These are phyloP conservation scores for Hymenoscyphus occultus DNA, from an alignment of 2,329 filamentous ascomycete species.

Conservation along the genomic window DNA sequence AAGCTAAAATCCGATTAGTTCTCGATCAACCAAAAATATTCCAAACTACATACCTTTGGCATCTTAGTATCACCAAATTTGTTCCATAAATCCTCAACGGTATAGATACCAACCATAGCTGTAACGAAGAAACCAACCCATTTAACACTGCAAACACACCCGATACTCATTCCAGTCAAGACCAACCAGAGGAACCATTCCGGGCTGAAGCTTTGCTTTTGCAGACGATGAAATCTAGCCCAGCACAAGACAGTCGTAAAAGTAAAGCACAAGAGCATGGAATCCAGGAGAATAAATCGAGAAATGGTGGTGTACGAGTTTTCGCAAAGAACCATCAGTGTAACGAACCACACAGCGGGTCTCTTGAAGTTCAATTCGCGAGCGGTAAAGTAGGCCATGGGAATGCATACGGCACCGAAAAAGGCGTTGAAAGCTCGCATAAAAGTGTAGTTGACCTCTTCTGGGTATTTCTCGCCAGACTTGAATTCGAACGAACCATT, in stretches of 20 bases:
- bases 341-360: conserved; percentile 90
- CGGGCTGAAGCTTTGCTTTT: conserved; percentile 77
- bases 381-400: conserved; percentile 92
- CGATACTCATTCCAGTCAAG: conserved; percentile 91
- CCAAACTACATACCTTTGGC: conserved; percentile 61
- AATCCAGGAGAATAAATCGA: conserved; percentile 95
- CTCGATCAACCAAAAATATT: background rate
- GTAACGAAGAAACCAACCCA: conserved; percentile 97
- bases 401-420: conserved; percentile 89
- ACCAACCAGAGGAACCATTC: conserved; percentile 96
- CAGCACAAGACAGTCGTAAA: conserved; percentile 96
- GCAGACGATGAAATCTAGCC: conserved; percentile 91
- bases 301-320: conserved; percentile 99
- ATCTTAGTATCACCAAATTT: conserved; percentile 96
- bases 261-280: conserved; percentile 98
- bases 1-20: conserved; percentile 38
- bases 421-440: conserved; percentile 98
- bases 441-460: conserved; percentile 93
- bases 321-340: conserved; percentile 95
- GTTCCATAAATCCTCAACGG: conserved; percentile 93
- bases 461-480: conserved; percentile 91
- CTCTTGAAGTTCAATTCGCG: conserved; percentile 83
- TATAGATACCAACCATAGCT: conserved; percentile 91
- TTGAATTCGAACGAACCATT: conserved; percentile 99
- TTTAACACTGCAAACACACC: conserved; percentile 97